Percentiles rank a stretch among this genome's conserved stretches.
Evolutionary conservation across 495 filamentous ascomycete species (phyloP).

Genomic region (Collariella sp.): DNA sequence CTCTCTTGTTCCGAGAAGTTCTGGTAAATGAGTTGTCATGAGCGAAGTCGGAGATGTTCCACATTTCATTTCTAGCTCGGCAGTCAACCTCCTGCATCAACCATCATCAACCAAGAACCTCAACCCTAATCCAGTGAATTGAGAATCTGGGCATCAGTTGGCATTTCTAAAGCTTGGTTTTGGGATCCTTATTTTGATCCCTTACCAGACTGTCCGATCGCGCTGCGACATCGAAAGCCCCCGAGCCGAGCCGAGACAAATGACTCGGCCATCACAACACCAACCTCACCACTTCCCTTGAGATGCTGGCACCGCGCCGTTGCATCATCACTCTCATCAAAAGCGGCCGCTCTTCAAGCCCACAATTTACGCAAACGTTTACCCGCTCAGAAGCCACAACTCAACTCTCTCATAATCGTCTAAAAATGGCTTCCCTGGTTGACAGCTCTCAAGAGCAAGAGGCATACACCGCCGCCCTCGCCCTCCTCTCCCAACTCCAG

Average conservation of each 20-base stretch:
- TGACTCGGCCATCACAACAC: background rate
- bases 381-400: background rate
- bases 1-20: too few species aligned
- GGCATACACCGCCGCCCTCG: slow-evolving; percentile 33
- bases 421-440: slow-evolving; percentile 10
- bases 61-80: too few species aligned
- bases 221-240: too few species aligned
- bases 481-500: slow-evolving; percentile 60
- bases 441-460: background rate
- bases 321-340: background rate
- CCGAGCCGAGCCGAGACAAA: background rate
- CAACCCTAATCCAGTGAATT: too few species aligned
- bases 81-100: background rate
- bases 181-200: too few species aligned
- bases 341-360: background rate
- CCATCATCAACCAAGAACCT: background rate
- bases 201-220: too few species aligned
- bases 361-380: background rate
- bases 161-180: too few species aligned
- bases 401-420: background rate
- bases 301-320: background rate
- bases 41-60: too few species aligned
- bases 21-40: too few species aligned
- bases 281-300: background rate
- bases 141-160: too few species aligned